A percentile compares a stretch with the other conserved stretches of the same genome.
Evolutionary conservation across 2,329 filamentous ascomycete species (phyloP).

Genomic region (Ceratocystis alfenasii): DNA sequence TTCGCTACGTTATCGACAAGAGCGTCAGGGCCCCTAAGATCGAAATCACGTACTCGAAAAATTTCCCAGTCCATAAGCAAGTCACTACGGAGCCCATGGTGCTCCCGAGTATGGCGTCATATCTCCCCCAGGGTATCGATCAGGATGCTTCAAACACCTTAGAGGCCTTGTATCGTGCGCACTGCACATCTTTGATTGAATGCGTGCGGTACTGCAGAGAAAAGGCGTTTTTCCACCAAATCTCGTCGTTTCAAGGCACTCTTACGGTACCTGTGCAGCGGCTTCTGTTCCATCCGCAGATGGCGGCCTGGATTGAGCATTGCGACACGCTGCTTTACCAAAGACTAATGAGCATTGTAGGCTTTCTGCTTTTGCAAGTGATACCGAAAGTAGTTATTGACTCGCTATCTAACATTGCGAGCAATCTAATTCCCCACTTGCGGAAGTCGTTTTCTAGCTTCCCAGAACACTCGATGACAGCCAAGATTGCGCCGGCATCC

Average conservation of each 20-base stretch:
- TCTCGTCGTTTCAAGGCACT: slow-evolving; percentile 89
- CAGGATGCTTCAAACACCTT: slow-evolving; percentile 75
- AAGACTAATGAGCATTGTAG: slow-evolving; percentile 87
- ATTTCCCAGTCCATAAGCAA: slow-evolving; percentile 30
- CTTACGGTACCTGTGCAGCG: slow-evolving; percentile 95
- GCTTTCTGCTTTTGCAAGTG: slow-evolving; percentile 79
- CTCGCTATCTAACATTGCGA: slow-evolving; percentile 75
- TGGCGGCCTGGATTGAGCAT: slow-evolving; percentile 88
- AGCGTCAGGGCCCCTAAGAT: slow-evolving; percentile 47
- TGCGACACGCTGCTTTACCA: slow-evolving; percentile 95
- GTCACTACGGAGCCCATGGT: slow-evolving; percentile 56
- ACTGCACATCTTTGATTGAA: slow-evolving; percentile 90
- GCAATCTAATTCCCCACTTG: slow-evolving; percentile 68
- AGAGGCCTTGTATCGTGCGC: slow-evolving; percentile 77
- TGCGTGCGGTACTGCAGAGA: slow-evolving; percentile 93
- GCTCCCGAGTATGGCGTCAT: slow-evolving; percentile 76
- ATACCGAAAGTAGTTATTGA: slow-evolving; percentile 79
- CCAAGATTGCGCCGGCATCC: slow-evolving; percentile 77
- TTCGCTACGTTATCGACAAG: slow-evolving; percentile 33
- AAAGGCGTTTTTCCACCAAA: slow-evolving; percentile 90
- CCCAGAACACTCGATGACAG: slow-evolving; percentile 71
- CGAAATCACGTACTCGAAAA: slow-evolving; percentile 49
- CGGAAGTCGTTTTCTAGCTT: slow-evolving; percentile 74
- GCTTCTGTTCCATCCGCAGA: slow-evolving; percentile 64
- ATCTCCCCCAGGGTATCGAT: slow-evolving; percentile 71